These are phyloP conservation scores for Pseudogymnoascus sp. DNA, from an alignment of 2,329 filamentous ascomycete genomes.

Conservation along the genomic window DNA sequence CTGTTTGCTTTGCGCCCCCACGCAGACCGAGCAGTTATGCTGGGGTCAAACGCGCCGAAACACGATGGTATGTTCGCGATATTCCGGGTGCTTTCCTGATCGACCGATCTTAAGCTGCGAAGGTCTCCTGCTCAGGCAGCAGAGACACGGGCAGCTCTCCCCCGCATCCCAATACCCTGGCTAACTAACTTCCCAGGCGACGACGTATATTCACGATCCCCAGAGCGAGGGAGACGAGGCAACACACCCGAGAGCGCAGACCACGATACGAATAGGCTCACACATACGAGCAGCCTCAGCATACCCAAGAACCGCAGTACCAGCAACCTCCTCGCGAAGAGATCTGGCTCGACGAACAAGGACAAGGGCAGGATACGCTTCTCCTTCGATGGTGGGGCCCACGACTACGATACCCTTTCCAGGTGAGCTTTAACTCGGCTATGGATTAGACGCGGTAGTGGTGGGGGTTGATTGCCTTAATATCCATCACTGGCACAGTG, in stretches of 20 bases:
- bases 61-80: conserved; percentile 2
- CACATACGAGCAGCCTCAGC: background rate
- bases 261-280: background rate
- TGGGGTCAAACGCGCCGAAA: conserved; percentile 3
- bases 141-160: background rate
- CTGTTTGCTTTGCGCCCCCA: background rate
- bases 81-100: background rate
- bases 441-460: background rate
- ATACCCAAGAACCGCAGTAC: conserved; percentile 58
- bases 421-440: conserved; percentile 47
- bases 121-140: background rate
- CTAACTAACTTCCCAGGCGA: conserved; percentile 1
- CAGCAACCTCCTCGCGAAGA: conserved; percentile 44
- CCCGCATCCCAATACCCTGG: background rate
- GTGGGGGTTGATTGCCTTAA: background rate
- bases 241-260: background rate
- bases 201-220: background rate
- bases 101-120: background rate
- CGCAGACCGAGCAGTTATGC: conserved; percentile 5
- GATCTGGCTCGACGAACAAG: conserved; percentile 28
- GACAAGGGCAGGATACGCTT: conserved; percentile 59
- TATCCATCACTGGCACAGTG: conserved; percentile 4
- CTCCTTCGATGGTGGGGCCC: conserved; percentile 62
- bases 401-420: conserved; percentile 62
- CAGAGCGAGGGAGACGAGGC: conserved; percentile 3